Conservation (phyloP, 805 yeast species). For the Candida argentea region DNA sequence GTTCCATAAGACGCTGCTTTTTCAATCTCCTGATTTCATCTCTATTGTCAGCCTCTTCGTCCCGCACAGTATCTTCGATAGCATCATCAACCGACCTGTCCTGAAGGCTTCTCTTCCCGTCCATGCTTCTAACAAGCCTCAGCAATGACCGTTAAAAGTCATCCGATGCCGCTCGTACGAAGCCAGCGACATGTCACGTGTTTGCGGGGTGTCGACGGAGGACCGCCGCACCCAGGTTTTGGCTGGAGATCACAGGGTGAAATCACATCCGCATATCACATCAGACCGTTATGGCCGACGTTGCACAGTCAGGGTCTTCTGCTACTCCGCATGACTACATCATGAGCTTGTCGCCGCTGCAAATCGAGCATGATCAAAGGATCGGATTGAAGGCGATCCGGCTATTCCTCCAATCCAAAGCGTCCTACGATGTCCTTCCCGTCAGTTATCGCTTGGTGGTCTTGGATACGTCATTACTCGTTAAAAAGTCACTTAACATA, state of each 20-base stretch:
- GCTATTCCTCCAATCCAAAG: conserved; percentile 74
- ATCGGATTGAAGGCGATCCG: conserved; percentile 78
- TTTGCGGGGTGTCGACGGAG: too few relatives aligned
- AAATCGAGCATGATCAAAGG: conserved; percentile 50
- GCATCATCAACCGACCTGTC: too few relatives aligned
- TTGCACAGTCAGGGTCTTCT: conserved; percentile 7
- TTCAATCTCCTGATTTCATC: conserved; percentile 14
- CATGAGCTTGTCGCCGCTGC: conserved; percentile 28
- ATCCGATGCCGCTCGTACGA: too few relatives aligned
- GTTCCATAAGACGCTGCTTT: conserved; percentile 13
- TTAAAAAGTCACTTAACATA: conserved; percentile 84
- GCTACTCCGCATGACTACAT: conserved; percentile 35
- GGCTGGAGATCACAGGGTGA: too few relatives aligned
- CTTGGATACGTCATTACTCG: conserved; percentile 81
- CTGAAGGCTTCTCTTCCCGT: too few relatives aligned
- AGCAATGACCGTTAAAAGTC: too few relatives aligned
- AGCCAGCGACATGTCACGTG: too few relatives aligned
- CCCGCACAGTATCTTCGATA: too few relatives aligned
- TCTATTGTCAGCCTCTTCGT: conserved; percentile 19
- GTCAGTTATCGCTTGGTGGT: conserved; percentile 90
- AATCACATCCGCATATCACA: conserved; percentile 3
- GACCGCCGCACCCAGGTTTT: too few relatives aligned
- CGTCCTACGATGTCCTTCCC: conserved; percentile 94
- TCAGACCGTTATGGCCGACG: background rate
- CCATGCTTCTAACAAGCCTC: too few relatives aligned